Evolutionary conservation across 2,329 filamentous ascomycete genomes (phyloP).

Genomic region (Raffaelea albimanens): DNA sequence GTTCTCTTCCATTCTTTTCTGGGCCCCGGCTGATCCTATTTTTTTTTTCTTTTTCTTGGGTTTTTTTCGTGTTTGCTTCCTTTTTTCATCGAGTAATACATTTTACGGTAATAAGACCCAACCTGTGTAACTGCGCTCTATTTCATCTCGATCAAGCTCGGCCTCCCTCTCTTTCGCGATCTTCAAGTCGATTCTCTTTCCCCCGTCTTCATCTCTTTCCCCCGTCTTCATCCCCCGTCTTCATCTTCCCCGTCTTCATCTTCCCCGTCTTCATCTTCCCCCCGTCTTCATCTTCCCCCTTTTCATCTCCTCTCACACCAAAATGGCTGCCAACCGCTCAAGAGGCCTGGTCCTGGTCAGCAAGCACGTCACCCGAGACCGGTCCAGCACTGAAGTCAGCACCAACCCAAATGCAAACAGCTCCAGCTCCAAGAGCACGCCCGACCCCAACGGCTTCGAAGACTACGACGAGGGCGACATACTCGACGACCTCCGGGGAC

Average conservation of each 20-base stretch:
- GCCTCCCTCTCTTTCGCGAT: too few relatives aligned
- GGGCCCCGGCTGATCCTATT: not conserved
- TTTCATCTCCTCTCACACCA: not conserved
- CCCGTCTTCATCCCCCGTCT: too few relatives aligned
- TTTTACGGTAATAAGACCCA: too few relatives aligned
- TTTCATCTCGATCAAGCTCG: not conserved
- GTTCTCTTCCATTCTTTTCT: not conserved
- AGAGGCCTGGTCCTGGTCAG: not conserved
- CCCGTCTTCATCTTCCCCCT: not conserved
- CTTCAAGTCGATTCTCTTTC: too few relatives aligned
- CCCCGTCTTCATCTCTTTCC: too few relatives aligned
- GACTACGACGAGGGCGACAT: constrained; percentile 6
- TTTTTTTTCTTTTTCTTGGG: not conserved
- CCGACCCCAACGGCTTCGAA: not conserved
- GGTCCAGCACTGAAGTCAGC: too few relatives aligned
- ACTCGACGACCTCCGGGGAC: constrained; percentile 4
- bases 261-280: not conserved
- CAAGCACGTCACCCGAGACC: not conserved
- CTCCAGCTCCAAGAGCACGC: too few relatives aligned
- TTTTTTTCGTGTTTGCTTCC: not conserved
- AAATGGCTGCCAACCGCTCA: not conserved
- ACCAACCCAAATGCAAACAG: not conserved
- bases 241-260: not conserved
- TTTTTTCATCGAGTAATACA: not conserved
- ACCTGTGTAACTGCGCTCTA: too few relatives aligned